Conservation (phyloP, 495 filamentous ascomycete species). For the Talaromyces nanjingensis region DNA sequence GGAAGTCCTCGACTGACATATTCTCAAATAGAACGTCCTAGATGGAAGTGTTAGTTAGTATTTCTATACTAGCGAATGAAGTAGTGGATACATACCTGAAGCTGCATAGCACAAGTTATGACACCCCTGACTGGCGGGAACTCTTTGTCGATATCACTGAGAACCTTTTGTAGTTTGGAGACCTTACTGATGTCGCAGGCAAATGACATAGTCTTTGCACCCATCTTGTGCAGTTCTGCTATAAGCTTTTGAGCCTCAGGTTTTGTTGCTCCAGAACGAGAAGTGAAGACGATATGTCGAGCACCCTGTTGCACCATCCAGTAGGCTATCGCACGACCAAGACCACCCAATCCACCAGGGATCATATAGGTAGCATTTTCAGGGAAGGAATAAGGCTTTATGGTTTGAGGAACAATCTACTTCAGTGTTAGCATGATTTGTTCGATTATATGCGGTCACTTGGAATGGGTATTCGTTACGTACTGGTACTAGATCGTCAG, state of each 20-base stretch:
- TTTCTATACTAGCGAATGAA: not conserved
- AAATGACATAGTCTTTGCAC: constrained; percentile 24
- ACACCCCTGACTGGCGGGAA: constrained; percentile 25
- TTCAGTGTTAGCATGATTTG: not conserved
- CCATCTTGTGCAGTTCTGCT: constrained; percentile 25
- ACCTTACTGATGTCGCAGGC: constrained; percentile 3
- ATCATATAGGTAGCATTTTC: constrained; percentile 45
- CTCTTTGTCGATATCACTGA: constrained; percentile 13
- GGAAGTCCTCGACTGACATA: constrained; percentile 23
- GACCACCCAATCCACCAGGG: constrained; percentile 49
- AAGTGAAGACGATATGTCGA: constrained; percentile 44
- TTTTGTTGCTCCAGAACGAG: constrained; percentile 18
- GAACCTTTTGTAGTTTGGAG: constrained; percentile 12
- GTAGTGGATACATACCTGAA: constrained; percentile 10
- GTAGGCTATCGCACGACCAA: constrained; percentile 43
- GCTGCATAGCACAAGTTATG: constrained; percentile 36
- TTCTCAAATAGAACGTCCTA: constrained; percentile 13
- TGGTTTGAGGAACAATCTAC: not conserved
- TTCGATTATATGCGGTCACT: not conserved
- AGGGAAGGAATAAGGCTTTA: not conserved
- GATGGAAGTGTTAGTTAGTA: not conserved
- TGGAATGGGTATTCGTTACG: not conserved
- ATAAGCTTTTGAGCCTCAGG: constrained; percentile 23
- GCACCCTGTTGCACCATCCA: constrained; percentile 52
- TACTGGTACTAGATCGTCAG: not conserved